Conservation (phyloP, 2,329 filamentous ascomycete genomes). For the Aspergillus intermedius region DNA sequence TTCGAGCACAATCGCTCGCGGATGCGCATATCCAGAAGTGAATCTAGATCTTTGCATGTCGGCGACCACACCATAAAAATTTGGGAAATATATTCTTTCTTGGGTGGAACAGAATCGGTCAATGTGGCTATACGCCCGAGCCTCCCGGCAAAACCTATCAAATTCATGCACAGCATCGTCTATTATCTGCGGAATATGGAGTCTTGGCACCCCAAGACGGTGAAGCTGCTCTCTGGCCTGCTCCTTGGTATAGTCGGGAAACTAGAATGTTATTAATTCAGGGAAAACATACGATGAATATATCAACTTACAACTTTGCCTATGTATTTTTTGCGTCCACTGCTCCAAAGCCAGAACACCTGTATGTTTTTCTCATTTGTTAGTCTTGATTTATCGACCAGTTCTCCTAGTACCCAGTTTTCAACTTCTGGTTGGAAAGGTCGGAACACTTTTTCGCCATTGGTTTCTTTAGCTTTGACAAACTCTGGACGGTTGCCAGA, state of each 20-base stretch:
- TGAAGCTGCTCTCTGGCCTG: conserved; percentile 6
- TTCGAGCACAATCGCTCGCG: conserved; percentile 6
- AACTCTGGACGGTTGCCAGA: neutral
- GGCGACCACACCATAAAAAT: conserved; percentile 4
- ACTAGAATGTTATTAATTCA: conserved; percentile 4
- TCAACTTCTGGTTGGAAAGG: conserved; percentile 1
- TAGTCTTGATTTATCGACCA: conserved; percentile 3
- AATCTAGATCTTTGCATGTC: conserved; percentile 8
- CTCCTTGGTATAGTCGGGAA: conserved; percentile 8
- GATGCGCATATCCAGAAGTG: conserved; percentile 6
- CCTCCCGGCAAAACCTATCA: conserved; percentile 10
- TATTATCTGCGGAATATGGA: conserved; percentile 1
- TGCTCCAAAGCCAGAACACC: conserved; percentile 9
- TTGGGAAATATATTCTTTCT: conserved; percentile 9
- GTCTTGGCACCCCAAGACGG: conserved; percentile 1
- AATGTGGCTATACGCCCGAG: conserved; percentile 10
- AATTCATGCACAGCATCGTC: conserved; percentile 7
- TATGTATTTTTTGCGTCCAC: conserved; percentile 8
- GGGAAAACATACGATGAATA: neutral
- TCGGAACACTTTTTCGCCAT: conserved; percentile 2
- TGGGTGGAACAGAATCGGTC: conserved; percentile 6
- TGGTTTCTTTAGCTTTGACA: neutral
- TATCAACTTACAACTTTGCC: conserved; percentile 9
- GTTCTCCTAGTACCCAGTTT: conserved; percentile 4
- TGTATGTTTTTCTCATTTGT: conserved; percentile 5